These are phyloP conservation scores for Globisporangium alternatum DNA, from an alignment of 352 stramenopile species.

Conservation along the genomic window DNA sequence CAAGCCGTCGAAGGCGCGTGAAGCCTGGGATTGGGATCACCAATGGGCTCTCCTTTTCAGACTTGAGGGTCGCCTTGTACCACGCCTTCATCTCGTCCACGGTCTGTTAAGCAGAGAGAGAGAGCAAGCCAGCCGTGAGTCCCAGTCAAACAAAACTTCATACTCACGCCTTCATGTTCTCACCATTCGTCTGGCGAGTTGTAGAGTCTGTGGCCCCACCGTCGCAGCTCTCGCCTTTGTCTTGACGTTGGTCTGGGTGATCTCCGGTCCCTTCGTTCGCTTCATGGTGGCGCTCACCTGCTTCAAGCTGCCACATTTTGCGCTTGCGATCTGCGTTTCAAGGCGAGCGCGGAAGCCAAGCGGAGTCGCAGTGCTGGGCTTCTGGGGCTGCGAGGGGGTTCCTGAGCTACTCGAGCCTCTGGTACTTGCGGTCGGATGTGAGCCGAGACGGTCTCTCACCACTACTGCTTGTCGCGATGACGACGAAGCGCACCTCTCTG, in stretches of 20 bases:
- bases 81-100: conserved; percentile 9
- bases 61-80: neutral
- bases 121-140: neutral
- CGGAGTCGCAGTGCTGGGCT: neutral
- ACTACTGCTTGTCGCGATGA: too few relatives aligned
- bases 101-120: neutral
- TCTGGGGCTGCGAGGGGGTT: neutral
- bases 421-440: too few relatives aligned
- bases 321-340: conserved; percentile 2
- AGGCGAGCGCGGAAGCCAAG: conserved; percentile 6
- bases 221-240: neutral
- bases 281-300: neutral
- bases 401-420: too few relatives aligned
- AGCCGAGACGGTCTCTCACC: too few relatives aligned
- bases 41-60: neutral
- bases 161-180: too few relatives aligned
- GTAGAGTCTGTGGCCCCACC: neutral
- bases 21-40: conserved; percentile 2
- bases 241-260: neutral
- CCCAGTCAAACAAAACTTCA: neutral
- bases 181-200: conserved; percentile 9
- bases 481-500: too few relatives aligned
- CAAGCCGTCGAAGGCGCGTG: conserved; percentile 9
- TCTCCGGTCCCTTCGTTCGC: neutral
- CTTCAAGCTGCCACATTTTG: neutral